Conservation (phyloP, 1,139 yeast genomes). For the Sporopachydermia cereana region DNA sequence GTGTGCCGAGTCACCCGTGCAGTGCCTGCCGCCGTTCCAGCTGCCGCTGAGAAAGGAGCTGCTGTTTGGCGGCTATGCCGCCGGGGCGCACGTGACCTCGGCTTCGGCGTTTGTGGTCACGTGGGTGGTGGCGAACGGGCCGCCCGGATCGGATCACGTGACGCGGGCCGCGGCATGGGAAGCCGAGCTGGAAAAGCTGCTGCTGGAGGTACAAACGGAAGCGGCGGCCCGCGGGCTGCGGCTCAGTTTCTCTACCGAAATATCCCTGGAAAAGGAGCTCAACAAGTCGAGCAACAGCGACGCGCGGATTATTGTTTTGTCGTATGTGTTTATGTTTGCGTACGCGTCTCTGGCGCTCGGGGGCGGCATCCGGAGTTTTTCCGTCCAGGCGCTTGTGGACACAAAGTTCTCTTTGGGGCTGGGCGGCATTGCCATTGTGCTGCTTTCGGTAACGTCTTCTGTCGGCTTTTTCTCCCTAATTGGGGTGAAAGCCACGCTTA, state of each 20-base stretch:
- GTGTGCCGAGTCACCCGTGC: slow-evolving; percentile 77
- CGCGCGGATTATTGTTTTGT: slow-evolving; percentile 51
- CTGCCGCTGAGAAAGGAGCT: slow-evolving; percentile 72
- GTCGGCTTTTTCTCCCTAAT: slow-evolving; percentile 64
- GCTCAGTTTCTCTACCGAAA: slow-evolving; percentile 69
- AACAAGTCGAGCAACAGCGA: slow-evolving; percentile 77
- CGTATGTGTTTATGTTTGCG: slow-evolving; percentile 80
- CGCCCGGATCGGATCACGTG: slow-evolving; percentile 28
- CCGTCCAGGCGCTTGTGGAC: slow-evolving; percentile 30
- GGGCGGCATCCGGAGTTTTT: slow-evolving; percentile 30
- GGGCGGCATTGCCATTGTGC: slow-evolving; percentile 69
- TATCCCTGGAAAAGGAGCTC: slow-evolving; percentile 73
- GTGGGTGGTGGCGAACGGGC: slow-evolving; percentile 42
- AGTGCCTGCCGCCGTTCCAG: slow-evolving; percentile 81
- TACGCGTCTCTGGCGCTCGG: slow-evolving; percentile 83
- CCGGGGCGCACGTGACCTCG: slow-evolving; percentile 42
- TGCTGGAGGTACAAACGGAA: slow-evolving; percentile 33
- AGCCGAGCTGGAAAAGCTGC: slow-evolving; percentile 39
- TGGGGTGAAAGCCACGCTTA: slow-evolving; percentile 76
- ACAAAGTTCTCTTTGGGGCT: slow-evolving; percentile 71
- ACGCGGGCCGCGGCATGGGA: slow-evolving; percentile 54
- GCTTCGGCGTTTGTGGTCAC: slow-evolving; percentile 73
- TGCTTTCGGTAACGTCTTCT: slow-evolving; percentile 68
- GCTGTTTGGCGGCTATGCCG: slow-evolving; percentile 47
- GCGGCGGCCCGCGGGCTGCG: slow-evolving; percentile 38